These are phyloP conservation scores for Glarea lozoyensis DNA, from an alignment of 495 filamentous ascomycete genomes.

Conservation along the genomic window DNA sequence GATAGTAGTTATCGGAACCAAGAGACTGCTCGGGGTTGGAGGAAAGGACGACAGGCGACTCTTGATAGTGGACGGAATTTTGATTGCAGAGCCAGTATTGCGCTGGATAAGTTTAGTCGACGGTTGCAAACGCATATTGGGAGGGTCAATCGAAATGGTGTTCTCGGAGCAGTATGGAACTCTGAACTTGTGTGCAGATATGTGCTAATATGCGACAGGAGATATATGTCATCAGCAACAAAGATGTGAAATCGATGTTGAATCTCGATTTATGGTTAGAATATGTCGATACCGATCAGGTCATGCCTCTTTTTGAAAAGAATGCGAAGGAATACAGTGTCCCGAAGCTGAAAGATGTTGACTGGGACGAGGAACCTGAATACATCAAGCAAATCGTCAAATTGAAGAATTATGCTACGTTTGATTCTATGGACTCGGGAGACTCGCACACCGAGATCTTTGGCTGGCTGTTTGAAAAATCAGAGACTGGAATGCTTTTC, in stretches of 20 bases:
- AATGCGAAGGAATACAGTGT: constrained; percentile 30
- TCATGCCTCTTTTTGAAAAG: constrained; percentile 34
- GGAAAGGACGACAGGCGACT: constrained; percentile 28
- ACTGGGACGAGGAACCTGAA: constrained; percentile 24
- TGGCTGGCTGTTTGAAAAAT: constrained; percentile 23
- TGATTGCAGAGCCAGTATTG: constrained; percentile 35
- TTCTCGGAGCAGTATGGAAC: constrained; percentile 30
- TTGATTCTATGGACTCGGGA: constrained; percentile 18
- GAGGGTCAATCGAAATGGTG: constrained; percentile 29
- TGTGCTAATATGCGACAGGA: constrained; percentile 23
- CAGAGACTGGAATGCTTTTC: constrained; percentile 21
- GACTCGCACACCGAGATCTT: constrained; percentile 20
- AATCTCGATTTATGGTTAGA: constrained; percentile 41
- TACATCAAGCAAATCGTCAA: constrained; percentile 23
- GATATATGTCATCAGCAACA: constrained; percentile 44
- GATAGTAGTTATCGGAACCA: constrained; percentile 28
- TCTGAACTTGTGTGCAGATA: background rate
- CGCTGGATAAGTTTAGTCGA: constrained; percentile 36
- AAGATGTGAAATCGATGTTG: constrained; percentile 34
- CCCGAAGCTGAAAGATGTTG: constrained; percentile 23
- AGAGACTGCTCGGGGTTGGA: constrained; percentile 23
- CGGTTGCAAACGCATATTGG: constrained; percentile 33
- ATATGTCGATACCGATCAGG: constrained; percentile 34
- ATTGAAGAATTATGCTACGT: constrained; percentile 20
- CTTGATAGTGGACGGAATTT: constrained; percentile 30